Conservation (phyloP, 176 grass and related monocot species). For the Rhynchospora breviuscula region DNA sequence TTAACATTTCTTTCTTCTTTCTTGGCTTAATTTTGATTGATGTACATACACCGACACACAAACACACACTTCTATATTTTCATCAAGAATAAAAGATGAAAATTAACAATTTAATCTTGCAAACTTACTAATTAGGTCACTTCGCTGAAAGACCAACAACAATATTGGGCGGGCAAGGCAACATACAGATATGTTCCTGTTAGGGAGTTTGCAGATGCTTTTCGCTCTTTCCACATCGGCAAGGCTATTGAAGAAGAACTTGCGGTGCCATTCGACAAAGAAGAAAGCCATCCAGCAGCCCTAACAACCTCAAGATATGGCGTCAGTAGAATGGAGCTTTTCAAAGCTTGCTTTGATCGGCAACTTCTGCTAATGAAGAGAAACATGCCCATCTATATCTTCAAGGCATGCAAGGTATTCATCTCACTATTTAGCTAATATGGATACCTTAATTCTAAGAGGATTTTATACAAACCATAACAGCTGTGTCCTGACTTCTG, state of each 20-base stretch:
- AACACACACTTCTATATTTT: too few relatives aligned
- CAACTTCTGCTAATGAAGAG: slow-evolving; percentile 47
- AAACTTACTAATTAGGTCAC: slow-evolving; percentile 28
- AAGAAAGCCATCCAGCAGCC: slow-evolving; percentile 33
- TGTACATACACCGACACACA: not conserved
- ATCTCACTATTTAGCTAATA: not conserved
- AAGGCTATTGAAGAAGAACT: slow-evolving; percentile 14
- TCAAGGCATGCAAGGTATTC: slow-evolving; percentile 37
- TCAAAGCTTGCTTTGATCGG: slow-evolving; percentile 30
- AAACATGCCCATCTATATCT: slow-evolving; percentile 42
- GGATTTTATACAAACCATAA: not conserved
- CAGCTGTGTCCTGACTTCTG: too few relatives aligned
- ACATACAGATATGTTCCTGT: slow-evolving; percentile 37
- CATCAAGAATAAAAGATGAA: not conserved
- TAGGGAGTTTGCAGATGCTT: slow-evolving; percentile 30
- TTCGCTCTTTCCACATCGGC: slow-evolving; percentile 36
- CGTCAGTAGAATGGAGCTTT: slow-evolving; percentile 31
- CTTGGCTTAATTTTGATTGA: not conserved
- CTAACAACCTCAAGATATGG: slow-evolving; percentile 34
- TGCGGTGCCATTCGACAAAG: slow-evolving; percentile 24
- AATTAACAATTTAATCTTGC: not conserved
- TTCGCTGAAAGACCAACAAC: slow-evolving; percentile 45
- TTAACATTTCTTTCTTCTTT: not conserved
- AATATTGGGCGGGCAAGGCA: slow-evolving; percentile 28
- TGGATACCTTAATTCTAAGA: not conserved